Evolutionary conservation across 2,329 filamentous ascomycete genomes (phyloP).

Genomic region (Podosphaera leucotricha): DNA sequence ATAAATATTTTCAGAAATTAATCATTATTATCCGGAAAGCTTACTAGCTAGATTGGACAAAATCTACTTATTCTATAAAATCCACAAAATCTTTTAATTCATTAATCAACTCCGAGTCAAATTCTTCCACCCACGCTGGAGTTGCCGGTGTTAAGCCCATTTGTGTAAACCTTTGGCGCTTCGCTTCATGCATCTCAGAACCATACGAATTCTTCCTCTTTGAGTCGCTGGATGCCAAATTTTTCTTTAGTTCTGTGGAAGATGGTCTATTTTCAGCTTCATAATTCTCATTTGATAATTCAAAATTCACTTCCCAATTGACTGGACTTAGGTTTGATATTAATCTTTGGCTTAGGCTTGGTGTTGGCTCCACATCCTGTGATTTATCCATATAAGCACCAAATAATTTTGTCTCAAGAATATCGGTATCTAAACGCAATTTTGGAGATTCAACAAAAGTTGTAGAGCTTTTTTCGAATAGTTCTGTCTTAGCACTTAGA

Average conservation of each 20-base stretch:
- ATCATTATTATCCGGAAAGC: too few species aligned
- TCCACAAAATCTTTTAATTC: conserved; percentile 15
- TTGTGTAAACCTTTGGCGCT: conserved; percentile 6
- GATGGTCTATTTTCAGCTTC: neutral
- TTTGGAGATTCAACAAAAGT: neutral
- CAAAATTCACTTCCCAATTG: neutral
- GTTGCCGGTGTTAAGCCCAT: neutral
- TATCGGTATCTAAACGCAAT: neutral
- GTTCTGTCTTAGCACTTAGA: neutral
- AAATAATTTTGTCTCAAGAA: too few species aligned
- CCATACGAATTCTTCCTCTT: conserved; percentile 5
- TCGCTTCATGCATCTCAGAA: conserved; percentile 4
- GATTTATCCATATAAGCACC: neutral
- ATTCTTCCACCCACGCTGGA: conserved; percentile 15
- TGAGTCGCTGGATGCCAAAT: neutral
- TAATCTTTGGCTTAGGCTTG: neutral
- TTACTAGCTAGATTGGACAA: too few species aligned
- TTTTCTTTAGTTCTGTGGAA: neutral
- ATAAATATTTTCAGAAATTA: too few species aligned
- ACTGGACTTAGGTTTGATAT: neutral
- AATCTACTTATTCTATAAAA: conserved; percentile 9
- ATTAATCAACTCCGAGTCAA: conserved; percentile 15
- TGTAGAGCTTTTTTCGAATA: neutral
- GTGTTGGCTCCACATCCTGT: neutral
- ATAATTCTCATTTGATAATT: neutral